phyloP scores from a whole-genome alignment of 2,329 filamentous ascomycete species.

The Apiospora hydei region DNA sequence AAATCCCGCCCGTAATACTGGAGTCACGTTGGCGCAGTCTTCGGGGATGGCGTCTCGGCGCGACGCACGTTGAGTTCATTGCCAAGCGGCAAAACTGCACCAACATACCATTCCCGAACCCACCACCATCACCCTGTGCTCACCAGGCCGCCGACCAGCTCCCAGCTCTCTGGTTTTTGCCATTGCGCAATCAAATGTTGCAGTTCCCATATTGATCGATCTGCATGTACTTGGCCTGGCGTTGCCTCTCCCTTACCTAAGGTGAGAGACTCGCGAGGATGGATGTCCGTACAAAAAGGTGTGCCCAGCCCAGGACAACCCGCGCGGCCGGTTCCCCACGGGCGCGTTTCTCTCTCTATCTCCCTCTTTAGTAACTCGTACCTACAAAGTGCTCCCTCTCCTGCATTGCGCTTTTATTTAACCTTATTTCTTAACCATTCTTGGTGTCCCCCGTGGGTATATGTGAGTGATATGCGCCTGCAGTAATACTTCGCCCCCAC shows the following conservation, averaged over 20 bases:
- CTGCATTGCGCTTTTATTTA: neutral
- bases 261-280: neutral
- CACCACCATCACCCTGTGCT: neutral
- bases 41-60: slow-evolving; percentile 1
- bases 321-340: slow-evolving; percentile 10
- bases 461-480: neutral
- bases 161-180: neutral
- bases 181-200: neutral
- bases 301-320: neutral
- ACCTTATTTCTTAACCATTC: slow-evolving; percentile 1
- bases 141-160: neutral
- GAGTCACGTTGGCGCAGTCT: neutral
- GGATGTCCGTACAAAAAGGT: slow-evolving; percentile 16
- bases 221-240: neutral
- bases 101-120: neutral
- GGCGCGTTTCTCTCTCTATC: neutral
- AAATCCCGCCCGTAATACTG: neutral
- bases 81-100: neutral
- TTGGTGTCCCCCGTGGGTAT: neutral
- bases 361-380: slow-evolving; percentile 9
- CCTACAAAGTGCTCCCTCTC: neutral
- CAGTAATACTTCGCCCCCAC: neutral
- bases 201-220: neutral
- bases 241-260: slow-evolving; percentile 17
- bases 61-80: slow-evolving; percentile 1